A percentile compares a stretch with the other conserved stretches of the same genome.
These are phyloP conservation scores for Plasmodium inui DNA, from an alignment of 169 alveolate species.

Conservation along the genomic window DNA sequence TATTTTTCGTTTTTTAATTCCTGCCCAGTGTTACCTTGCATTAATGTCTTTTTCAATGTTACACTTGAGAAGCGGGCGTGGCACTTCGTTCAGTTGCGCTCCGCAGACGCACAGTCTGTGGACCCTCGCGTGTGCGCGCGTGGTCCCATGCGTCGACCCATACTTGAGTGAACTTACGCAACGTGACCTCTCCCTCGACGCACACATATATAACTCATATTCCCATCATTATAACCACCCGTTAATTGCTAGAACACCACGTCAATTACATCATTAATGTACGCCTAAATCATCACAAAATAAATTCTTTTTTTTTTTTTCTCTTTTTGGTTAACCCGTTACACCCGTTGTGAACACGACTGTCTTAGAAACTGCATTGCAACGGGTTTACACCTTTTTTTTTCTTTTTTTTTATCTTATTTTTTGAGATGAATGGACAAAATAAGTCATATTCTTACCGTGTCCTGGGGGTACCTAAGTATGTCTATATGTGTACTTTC, in stretches of 20 bases:
- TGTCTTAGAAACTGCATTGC: neutral
- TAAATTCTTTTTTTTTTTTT: neutral
- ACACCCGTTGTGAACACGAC: neutral
- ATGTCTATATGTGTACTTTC: neutral
- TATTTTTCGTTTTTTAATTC: constrained; percentile 45
- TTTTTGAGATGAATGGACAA: neutral
- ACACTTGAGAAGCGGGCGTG: neutral
- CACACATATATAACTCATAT: constrained; percentile 19
- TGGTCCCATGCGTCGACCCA: neutral
- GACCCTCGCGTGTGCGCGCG: neutral
- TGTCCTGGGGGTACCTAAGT: neutral
- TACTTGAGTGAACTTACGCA: neutral
- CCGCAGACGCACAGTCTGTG: neutral
- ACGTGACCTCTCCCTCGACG: neutral
- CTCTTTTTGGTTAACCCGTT: neutral
- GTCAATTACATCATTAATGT: constrained; percentile 1
- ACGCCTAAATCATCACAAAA: neutral
- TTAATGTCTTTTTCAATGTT: constrained; percentile 35
- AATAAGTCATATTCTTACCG: neutral
- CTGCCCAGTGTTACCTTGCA: constrained; percentile 19
- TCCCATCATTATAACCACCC: constrained; percentile 22
- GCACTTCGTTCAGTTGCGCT: constrained; percentile 41
- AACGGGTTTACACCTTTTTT: neutral
- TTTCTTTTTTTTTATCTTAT: neutral
- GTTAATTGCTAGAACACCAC: constrained; percentile 58